Base-by-base conservation (phyloP, 2,329 filamentous ascomycete genomes). In the Phoma sp. region DNA sequence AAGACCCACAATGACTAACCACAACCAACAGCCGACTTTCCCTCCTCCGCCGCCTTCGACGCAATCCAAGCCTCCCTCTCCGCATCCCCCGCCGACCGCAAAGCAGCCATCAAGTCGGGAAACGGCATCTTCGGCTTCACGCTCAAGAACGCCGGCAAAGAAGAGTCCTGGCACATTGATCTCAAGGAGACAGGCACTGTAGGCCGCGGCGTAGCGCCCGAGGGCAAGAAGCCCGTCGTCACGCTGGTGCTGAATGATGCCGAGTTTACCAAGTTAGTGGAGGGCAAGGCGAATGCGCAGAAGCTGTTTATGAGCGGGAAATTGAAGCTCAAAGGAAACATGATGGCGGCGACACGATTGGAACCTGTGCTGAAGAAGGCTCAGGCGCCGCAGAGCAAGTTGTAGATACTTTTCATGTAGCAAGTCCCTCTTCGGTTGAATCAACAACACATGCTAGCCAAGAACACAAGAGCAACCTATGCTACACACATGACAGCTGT, bases 331-430 rank as follows among this genome's bases (percentile, higher is more conserved):
- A 96, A 92, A 86, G 95, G 95, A 61, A 92, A 98, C 76, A 87
- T 98, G 58, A 98, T 98, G 94, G 97, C 97, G 86, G 90, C 95
- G 33, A 97, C 93, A 57, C 96, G 96, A 87, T 86, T 97, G 79
- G 92, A 97, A 79, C 90, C 92, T 36, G 89, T 98, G 32, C 39
- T 75, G n/a, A 75, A 74, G 69, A 74, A 73, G 67, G 72, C 69
- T 38, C 68, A 72, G 65, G 65, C 32, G n/a, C 41, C 61, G 17
- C 60, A 63, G 52, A 66, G 72, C 22, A 77, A 77, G 73, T 65
- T 77, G 63, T 75, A 75, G 56, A 51, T 54, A 40, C 6, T 35
- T 3, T 17, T 7, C 7, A 3, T 35, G 15, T 35, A 17, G 6
- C 7, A 19, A 9, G 3, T 35, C 12, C 29, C n/a, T 8, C 9